phyloP scores from a whole-genome alignment of 805 yeast species.

The Saccharomyces mikatae region DNA sequence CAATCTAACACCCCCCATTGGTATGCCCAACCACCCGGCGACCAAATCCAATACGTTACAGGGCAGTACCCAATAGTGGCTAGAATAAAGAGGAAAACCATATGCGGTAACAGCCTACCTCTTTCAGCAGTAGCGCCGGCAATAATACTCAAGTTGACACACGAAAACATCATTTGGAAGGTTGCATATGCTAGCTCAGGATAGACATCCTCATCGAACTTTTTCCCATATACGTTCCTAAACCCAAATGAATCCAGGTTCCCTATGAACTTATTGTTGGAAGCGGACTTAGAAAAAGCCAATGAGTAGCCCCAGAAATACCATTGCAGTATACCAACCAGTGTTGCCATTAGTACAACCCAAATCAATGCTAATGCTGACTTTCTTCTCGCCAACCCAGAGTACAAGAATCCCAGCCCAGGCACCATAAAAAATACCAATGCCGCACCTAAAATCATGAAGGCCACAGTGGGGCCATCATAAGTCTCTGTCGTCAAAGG shows the following conservation, averaged over 20 bases:
- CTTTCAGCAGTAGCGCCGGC: constrained; percentile 89
- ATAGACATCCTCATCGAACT: constrained; percentile 38
- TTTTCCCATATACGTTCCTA: constrained; percentile 47
- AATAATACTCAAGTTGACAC: constrained; percentile 79
- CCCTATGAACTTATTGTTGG: constrained; percentile 71
- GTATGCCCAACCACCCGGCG: constrained; percentile 80
- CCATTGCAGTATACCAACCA: constrained; percentile 81
- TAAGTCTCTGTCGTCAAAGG: constrained; percentile 26
- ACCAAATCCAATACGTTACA: constrained; percentile 89
- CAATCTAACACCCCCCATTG: constrained; percentile 85
- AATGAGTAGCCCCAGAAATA: constrained; percentile 93
- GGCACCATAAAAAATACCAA: constrained; percentile 84
- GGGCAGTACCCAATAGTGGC: constrained; percentile 87
- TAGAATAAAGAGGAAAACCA: constrained; percentile 77
- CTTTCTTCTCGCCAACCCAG: constrained; percentile 80
- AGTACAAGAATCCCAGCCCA: constrained; percentile 81
- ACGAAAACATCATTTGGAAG: constrained; percentile 81
- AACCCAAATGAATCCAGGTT: constrained; percentile 73
- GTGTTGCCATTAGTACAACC: constrained; percentile 58
- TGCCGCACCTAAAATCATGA: constrained; percentile 51
- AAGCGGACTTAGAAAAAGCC: constrained; percentile 66
- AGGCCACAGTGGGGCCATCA: constrained; percentile 37
- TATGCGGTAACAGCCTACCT: constrained; percentile 74
- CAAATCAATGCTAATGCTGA: constrained; percentile 77
- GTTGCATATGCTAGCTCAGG: constrained; percentile 79